Percentiles rank a stretch among this genome's conserved stretches.
phyloP scores from a whole-genome alignment of 2,329 filamentous ascomycete species.

The Penicillium sp. region DNA sequence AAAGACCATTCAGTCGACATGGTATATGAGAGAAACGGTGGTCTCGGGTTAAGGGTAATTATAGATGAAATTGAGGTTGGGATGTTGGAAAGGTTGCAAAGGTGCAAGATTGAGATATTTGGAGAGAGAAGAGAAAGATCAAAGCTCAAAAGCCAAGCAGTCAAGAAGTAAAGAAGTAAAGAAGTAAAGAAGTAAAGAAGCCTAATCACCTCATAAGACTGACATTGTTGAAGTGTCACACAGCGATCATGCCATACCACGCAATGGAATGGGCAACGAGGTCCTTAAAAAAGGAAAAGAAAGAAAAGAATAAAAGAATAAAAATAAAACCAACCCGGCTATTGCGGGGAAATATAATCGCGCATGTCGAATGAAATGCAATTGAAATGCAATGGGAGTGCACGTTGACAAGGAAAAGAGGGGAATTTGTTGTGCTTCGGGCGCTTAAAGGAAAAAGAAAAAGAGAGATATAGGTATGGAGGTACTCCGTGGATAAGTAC shows the following conservation, averaged over 20 bases:
- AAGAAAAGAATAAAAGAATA: not conserved
- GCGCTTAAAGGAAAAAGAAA: conserved; percentile 20
- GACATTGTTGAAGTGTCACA: conserved; percentile 7
- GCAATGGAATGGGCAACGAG: conserved; percentile 5
- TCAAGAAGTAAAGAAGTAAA: not conserved
- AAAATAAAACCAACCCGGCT: not conserved
- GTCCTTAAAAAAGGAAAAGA: not conserved
- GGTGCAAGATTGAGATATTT: not conserved
- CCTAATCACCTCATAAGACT: conserved; percentile 10
- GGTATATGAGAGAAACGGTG: not conserved
- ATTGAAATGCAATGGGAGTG: no score
- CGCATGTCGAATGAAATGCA: not conserved
- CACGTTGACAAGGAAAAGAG: not conserved
- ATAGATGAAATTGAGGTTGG: not conserved
- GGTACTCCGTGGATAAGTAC: not conserved
- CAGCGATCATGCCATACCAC: conserved; percentile 12
- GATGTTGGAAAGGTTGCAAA: not conserved
- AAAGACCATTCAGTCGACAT: conserved; percentile 59
- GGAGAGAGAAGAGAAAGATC: not conserved
- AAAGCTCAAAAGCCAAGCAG: not conserved
- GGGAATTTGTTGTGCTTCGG: conserved; percentile 16
- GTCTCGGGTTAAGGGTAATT: not conserved
- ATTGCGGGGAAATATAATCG: conserved; percentile 11
- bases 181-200: conserved; percentile 1
- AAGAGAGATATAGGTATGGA: conserved; percentile 2